These are phyloP conservation scores for Sphaerobolus stellatus DNA, from an alignment of 1,284 basidiomycete species.

Conservation along the genomic window DNA sequence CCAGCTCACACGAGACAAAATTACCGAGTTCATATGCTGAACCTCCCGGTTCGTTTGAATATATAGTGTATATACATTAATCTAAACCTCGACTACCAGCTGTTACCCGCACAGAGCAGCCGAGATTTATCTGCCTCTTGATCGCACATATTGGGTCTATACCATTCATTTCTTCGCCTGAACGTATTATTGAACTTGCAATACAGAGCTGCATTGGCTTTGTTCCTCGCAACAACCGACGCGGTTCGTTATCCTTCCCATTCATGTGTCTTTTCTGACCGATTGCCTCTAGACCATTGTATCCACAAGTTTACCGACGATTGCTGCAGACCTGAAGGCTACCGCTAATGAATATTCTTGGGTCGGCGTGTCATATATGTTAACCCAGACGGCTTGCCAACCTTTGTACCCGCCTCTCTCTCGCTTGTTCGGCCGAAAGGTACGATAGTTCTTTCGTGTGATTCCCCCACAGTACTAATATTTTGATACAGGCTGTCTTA, in stretches of 20 bases:
- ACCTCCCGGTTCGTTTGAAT: no score
- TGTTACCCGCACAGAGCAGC: background rate
- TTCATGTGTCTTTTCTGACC: conserved; percentile 17
- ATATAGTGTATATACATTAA: no score
- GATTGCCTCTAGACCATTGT: conserved; percentile 62
- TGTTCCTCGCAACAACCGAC: conserved; percentile 81
- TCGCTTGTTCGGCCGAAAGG: conserved; percentile 75
- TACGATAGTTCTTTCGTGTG: conserved; percentile 24
- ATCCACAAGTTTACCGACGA: conserved; percentile 77
- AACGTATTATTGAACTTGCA: conserved; percentile 11
- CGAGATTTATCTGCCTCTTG: conserved; percentile 23
- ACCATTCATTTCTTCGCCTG: conserved; percentile 15
- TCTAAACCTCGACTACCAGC: no score
- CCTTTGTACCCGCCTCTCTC: conserved; percentile 77
- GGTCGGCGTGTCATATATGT: conserved; percentile 78
- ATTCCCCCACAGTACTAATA: conserved; percentile 3
- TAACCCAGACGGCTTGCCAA: conserved; percentile 79
- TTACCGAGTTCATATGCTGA: no score
- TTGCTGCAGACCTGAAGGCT: conserved; percentile 62
- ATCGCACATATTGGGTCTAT: conserved; percentile 32
- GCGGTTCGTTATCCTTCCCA: conserved; percentile 44
- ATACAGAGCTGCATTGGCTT: conserved; percentile 63
- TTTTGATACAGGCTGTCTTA: conserved; percentile 54
- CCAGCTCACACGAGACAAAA: no score
- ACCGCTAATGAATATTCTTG: conserved; percentile 74